Conservation (phyloP, 768 basidiomycete genomes). For the Amylocystis lapponica region DNA sequence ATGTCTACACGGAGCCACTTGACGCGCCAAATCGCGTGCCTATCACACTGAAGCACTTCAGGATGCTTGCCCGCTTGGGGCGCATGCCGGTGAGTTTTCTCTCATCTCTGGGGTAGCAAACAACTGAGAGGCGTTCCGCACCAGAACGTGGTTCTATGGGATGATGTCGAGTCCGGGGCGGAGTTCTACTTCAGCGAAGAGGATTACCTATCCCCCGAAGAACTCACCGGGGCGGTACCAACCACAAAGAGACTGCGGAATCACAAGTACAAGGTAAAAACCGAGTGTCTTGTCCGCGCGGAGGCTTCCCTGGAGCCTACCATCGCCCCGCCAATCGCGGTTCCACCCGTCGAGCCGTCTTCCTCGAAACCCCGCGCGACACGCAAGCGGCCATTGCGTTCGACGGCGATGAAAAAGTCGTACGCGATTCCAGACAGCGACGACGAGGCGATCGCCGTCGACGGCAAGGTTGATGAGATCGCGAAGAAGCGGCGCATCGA, state of each 20-base stretch:
- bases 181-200: conserved; percentile 67
- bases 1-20: conserved; percentile 28
- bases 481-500: conserved; percentile 34
- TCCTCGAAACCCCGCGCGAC: conserved; percentile 7
- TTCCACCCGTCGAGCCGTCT: background rate
- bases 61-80: conserved; percentile 64
- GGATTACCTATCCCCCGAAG: conserved; percentile 49
- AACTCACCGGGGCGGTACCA: conserved; percentile 13
- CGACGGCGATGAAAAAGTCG: conserved; percentile 45
- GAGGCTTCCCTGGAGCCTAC: background rate
- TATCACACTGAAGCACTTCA: conserved; percentile 71
- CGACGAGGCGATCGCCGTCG: conserved; percentile 47
- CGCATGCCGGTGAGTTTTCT: conserved; percentile 46
- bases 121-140: background rate
- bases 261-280: conserved; percentile 32
- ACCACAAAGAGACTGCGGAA: conserved; percentile 8
- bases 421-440: conserved; percentile 69
- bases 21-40: conserved; percentile 42
- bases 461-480: conserved; percentile 18
- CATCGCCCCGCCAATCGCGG: too few species aligned
- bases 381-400: conserved; percentile 56
- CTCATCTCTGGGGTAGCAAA: background rate
- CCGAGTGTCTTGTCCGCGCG: conserved; percentile 5
- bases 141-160: conserved; percentile 32
- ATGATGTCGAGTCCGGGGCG: conserved; percentile 58